Evolutionary conservation across 2,329 filamentous ascomycete species (phyloP).

Genomic region (Colletotrichum tabaci): DNA sequence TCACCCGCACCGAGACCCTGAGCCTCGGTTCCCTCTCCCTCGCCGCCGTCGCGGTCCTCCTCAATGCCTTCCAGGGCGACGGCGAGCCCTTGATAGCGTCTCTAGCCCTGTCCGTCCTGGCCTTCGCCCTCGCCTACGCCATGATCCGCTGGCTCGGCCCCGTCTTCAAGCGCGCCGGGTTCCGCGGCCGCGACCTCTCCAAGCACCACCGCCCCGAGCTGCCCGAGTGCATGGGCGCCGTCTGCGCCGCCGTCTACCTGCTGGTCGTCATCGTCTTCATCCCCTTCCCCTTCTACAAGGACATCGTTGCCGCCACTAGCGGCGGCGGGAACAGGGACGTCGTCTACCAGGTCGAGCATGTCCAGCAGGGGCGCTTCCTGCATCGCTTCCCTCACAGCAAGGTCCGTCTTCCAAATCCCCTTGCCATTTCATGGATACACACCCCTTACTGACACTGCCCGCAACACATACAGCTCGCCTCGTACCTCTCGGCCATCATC

Average conservation of each 20-base stretch:
- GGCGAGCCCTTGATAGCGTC: slow-evolving; percentile 92
- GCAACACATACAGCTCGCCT: slow-evolving; percentile 78
- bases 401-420: slow-evolving; percentile 60
- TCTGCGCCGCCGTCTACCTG: slow-evolving; percentile 94
- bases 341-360: slow-evolving; percentile 79
- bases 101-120: slow-evolving; percentile 86
- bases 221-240: slow-evolving; percentile 95
- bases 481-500: slow-evolving; percentile 93
- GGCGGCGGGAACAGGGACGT: slow-evolving; percentile 94
- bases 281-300: slow-evolving; percentile 97
- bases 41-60: slow-evolving; percentile 80
- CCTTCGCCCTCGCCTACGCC: slow-evolving; percentile 85
- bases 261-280: slow-evolving; percentile 92
- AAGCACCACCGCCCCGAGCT: slow-evolving; percentile 80
- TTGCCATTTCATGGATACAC: too few species aligned
- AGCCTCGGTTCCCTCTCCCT: slow-evolving; percentile 74
- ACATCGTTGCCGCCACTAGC: slow-evolving; percentile 94
- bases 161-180: slow-evolving; percentile 87
- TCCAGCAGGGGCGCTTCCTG: slow-evolving; percentile 86
- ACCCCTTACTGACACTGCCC: too few species aligned
- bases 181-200: slow-evolving; percentile 91
- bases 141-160: slow-evolving; percentile 95
- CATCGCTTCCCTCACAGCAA: slow-evolving; percentile 96
- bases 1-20: slow-evolving; percentile 68
- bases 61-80: slow-evolving; percentile 86